A percentile compares a stretch with the other conserved stretches of the same genome.
phyloP scores from a whole-genome alignment of 2,329 filamentous ascomycete genomes.

The Arthrobotrys sinensis region DNA sequence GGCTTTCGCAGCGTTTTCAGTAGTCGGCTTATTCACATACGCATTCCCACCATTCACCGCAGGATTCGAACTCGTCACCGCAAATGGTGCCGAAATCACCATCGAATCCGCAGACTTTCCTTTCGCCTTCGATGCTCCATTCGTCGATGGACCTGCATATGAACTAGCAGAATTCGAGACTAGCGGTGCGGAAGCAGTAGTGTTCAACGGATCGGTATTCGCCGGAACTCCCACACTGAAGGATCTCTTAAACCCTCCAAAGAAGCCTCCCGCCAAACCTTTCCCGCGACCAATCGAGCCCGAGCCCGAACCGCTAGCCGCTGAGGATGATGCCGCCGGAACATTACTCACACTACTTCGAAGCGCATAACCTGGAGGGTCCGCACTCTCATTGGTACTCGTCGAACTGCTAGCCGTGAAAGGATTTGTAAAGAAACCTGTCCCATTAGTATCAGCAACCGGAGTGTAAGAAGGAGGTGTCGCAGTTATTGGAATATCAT shows the following conservation, averaged over 20 bases:
- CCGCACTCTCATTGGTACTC: constrained; percentile 2
- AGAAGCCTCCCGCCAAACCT: constrained; percentile 28
- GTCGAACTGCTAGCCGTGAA: constrained; percentile 11
- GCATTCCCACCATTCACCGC: not conserved
- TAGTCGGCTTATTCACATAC: not conserved
- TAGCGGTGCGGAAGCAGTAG: not conserved
- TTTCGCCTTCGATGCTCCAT: constrained; percentile 48
- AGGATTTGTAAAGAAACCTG: constrained; percentile 40
- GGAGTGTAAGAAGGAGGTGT: constrained; percentile 50
- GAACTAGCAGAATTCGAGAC: constrained; percentile 10
- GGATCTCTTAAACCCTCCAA: constrained; percentile 41
- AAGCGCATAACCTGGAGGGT: constrained; percentile 37
- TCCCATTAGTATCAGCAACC: constrained; percentile 22
- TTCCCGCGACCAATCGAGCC: constrained; percentile 27
- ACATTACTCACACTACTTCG: constrained; percentile 8
- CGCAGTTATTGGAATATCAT: constrained; percentile 41
- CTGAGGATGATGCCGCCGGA: constrained; percentile 12
- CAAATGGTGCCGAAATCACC: constrained; percentile 26
- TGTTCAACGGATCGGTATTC: constrained; percentile 23
- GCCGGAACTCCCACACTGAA: constrained; percentile 8
- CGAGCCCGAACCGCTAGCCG: constrained; percentile 13
- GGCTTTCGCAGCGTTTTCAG: not conserved
- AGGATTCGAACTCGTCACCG: constrained; percentile 29
- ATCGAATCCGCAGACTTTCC: constrained; percentile 35
- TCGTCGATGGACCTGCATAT: not conserved